Evolutionary conservation across 257 asterid species (phyloP).

Genomic region (Solanum appendiculatum): DNA sequence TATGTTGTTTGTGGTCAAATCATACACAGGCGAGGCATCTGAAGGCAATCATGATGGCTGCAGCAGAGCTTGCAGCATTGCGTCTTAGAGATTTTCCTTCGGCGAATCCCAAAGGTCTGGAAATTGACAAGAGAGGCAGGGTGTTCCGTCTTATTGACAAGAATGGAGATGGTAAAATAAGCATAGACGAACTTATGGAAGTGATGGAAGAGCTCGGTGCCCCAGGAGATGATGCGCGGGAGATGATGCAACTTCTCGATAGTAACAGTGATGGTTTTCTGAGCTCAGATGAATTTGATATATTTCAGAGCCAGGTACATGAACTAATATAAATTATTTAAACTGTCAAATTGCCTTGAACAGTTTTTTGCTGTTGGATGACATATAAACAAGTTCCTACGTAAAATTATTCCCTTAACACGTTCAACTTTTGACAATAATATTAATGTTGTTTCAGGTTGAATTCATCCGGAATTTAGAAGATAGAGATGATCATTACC

Average conservation of each 20-base stretch:
- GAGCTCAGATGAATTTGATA: slow-evolving; percentile 82
- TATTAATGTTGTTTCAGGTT: slow-evolving; percentile 26
- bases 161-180: slow-evolving; percentile 90
- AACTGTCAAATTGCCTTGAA: neutral
- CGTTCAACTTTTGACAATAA: neutral
- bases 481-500: slow-evolving; percentile 56
- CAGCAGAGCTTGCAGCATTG: slow-evolving; percentile 85
- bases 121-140: slow-evolving; percentile 41
- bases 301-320: slow-evolving; percentile 75
- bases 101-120: slow-evolving; percentile 34
- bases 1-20: neutral
- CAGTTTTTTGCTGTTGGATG: neutral
- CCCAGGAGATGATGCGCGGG: slow-evolving; percentile 84
- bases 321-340: neutral
- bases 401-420: neutral
- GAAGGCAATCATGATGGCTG: slow-evolving; percentile 96
- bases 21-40: slow-evolving; percentile 70
- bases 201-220: slow-evolving; percentile 97
- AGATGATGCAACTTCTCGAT: slow-evolving; percentile 93
- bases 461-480: slow-evolving; percentile 56
- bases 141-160: slow-evolving; percentile 82
- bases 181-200: slow-evolving; percentile 93
- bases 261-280: slow-evolving; percentile 82
- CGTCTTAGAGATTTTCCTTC: slow-evolving; percentile 79
- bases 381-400: neutral